Percentiles rank a stretch among this genome's conserved stretches.
Evolutionary conservation across 1,284 basidiomycete species (phyloP).

Genomic region (Testicularia cyperi): DNA sequence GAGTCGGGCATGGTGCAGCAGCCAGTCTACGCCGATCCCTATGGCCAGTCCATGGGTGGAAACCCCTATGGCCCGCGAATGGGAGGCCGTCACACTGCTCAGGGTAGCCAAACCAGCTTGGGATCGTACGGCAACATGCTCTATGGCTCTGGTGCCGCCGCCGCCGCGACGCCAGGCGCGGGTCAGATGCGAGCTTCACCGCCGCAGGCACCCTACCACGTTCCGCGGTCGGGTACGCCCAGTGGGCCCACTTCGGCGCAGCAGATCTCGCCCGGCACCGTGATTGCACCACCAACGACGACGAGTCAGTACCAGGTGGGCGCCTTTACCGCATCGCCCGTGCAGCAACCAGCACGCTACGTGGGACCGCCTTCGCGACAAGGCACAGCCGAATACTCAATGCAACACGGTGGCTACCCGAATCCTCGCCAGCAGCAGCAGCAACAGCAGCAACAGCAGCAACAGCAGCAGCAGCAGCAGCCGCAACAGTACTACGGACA

Average conservation of each 20-base stretch:
- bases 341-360: slow-evolving; percentile 14
- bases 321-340: slow-evolving; percentile 15
- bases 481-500: slow-evolving; percentile 2
- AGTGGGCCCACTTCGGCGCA: slow-evolving; percentile 8
- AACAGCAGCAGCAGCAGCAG: slow-evolving; percentile 15
- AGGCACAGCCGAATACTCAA: slow-evolving; percentile 24
- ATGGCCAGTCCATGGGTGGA: slow-evolving; percentile 2
- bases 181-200: too few relatives aligned
- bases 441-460: slow-evolving; percentile 1
- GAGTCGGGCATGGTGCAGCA: slow-evolving; percentile 18
- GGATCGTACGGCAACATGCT: slow-evolving; percentile 39
- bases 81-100: slow-evolving; percentile 15
- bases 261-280: slow-evolving; percentile 29
- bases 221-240: slow-evolving; percentile 4
- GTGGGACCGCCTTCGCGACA: slow-evolving; percentile 16
- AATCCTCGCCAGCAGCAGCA: slow-evolving; percentile 6
- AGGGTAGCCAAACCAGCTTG: slow-evolving; percentile 30
- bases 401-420: slow-evolving; percentile 11
- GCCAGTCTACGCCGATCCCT: slow-evolving; percentile 20
- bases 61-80: slow-evolving; percentile 13
- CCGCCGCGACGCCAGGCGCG: slow-evolving; percentile 1
- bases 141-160: slow-evolving; percentile 8
- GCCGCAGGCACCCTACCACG: slow-evolving; percentile 7
- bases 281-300: slow-evolving; percentile 10
- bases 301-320: slow-evolving; percentile 9